Conservation (phyloP, 2,329 filamentous ascomycete species). For the Paracoccidioides lutzii region DNA sequence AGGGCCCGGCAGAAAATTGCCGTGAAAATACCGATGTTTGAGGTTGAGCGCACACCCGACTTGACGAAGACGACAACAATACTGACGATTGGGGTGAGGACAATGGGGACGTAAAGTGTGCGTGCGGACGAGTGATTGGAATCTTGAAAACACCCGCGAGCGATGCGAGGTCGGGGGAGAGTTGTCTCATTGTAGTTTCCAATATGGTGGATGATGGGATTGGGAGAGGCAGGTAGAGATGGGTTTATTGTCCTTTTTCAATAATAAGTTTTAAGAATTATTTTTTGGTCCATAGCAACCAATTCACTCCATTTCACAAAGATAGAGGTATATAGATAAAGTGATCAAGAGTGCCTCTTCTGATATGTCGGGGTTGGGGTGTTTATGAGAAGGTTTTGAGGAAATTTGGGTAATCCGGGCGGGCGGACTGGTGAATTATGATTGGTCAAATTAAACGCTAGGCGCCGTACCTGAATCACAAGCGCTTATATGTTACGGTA, state of each 20-base stretch:
- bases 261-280: not conserved
- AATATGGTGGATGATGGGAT: not conserved
- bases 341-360: not conserved
- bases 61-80: slow-evolving; percentile 14
- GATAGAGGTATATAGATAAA: not conserved
- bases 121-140: slow-evolving; percentile 22
- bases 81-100: not conserved
- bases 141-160: slow-evolving; percentile 35
- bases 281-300: not conserved
- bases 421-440: not conserved
- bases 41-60: slow-evolving; percentile 11
- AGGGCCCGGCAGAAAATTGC: slow-evolving; percentile 29
- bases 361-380: not conserved
- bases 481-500: no score
- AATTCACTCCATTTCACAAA: not conserved
- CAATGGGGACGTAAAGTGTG: slow-evolving; percentile 12
- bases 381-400: not conserved
- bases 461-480: not conserved
- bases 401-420: not conserved
- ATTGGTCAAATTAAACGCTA: not conserved
- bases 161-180: slow-evolving; percentile 30
- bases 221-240: not conserved
- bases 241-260: not conserved
- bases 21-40: slow-evolving; percentile 12
- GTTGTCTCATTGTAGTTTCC: slow-evolving; percentile 12